These are phyloP conservation scores for Pyrenochaeta sp. DNA, from an alignment of 2,329 filamentous ascomycete species.

Conservation along the genomic window DNA sequence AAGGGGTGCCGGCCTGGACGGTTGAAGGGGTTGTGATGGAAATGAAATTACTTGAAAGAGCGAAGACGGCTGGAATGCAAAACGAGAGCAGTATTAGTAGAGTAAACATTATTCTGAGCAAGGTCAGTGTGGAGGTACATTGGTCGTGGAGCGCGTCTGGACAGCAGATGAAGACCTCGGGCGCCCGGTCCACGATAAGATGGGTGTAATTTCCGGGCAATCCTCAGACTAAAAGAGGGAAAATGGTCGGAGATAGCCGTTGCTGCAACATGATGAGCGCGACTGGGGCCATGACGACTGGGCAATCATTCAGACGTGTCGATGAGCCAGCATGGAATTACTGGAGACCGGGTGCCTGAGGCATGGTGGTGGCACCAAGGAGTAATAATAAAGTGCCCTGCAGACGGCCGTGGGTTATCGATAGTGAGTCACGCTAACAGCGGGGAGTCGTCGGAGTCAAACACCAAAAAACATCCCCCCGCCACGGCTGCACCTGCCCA, in stretches of 20 bases:
- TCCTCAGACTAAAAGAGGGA: too few relatives aligned
- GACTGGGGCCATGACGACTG: too few relatives aligned
- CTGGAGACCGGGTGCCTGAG: too few relatives aligned
- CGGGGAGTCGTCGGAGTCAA: slow-evolving; percentile 30
- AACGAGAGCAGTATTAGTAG: neutral
- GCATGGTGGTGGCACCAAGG: too few relatives aligned
- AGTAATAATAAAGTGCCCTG: neutral
- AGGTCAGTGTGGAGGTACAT: too few relatives aligned
- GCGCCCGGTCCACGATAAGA: too few relatives aligned
- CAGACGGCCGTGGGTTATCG: slow-evolving; percentile 20
- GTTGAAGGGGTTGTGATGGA: slow-evolving; percentile 10
- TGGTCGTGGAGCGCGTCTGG: too few relatives aligned
- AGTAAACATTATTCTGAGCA: too few relatives aligned
- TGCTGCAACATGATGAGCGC: too few relatives aligned
- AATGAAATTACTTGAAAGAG: neutral
- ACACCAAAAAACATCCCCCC: slow-evolving; percentile 38
- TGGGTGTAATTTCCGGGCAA: neutral
- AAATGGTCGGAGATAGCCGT: too few relatives aligned
- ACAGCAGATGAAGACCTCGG: too few relatives aligned
- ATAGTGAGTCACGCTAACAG: slow-evolving; percentile 31
- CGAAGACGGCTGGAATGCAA: neutral
- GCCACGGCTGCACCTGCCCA: slow-evolving; percentile 25
- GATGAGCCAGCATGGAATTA: too few relatives aligned
- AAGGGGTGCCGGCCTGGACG: slow-evolving; percentile 10
- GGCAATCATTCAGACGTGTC: neutral